Evolutionary conservation across 305 asterid species (phyloP).

Genomic region (Ilex paraguariensis): DNA sequence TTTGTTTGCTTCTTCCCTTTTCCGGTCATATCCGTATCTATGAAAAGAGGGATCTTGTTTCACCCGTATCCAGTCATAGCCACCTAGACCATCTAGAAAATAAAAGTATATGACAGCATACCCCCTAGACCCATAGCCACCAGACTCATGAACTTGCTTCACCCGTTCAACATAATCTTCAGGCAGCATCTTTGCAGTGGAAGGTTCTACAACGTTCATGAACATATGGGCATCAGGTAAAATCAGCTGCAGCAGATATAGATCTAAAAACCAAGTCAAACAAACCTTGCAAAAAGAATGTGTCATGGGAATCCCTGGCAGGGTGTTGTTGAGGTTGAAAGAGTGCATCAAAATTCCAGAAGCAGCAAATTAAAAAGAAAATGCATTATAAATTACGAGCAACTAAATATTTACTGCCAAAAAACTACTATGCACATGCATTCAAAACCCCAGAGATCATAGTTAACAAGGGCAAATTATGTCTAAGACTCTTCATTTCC

Average conservation of each 20-base stretch:
- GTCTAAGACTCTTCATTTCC: too few relatives aligned
- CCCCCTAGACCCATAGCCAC: constrained; percentile 95
- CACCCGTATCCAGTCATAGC: too few relatives aligned
- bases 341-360: constrained; percentile 95
- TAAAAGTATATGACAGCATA: constrained; percentile 28
- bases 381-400: too few relatives aligned
- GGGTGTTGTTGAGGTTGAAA: constrained; percentile 99
- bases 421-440: too few relatives aligned
- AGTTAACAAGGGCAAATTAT: too few relatives aligned
- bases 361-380: constrained; percentile 41
- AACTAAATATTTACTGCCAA: too few relatives aligned
- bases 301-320: constrained; percentile 97
- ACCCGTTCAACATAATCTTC: constrained; percentile 93
- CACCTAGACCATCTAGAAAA: too few relatives aligned
- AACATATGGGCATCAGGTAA: constrained; percentile 10
- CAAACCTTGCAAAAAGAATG: constrained; percentile 84
- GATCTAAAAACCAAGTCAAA: constrained; percentile 14
- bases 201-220: constrained; percentile 54
- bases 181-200: constrained; percentile 68
- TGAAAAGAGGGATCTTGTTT: constrained; percentile 3
- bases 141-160: constrained; percentile 73
- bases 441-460: too few relatives aligned
- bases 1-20: constrained; percentile 93
- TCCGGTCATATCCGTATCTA: constrained; percentile 91
- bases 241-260: constrained; percentile 3